A percentile compares a stretch with the other conserved stretches of the same genome.
phyloP scores from a whole-genome alignment of 2,329 filamentous ascomycete genomes.

The Pseudogymnoascus sp. region DNA sequence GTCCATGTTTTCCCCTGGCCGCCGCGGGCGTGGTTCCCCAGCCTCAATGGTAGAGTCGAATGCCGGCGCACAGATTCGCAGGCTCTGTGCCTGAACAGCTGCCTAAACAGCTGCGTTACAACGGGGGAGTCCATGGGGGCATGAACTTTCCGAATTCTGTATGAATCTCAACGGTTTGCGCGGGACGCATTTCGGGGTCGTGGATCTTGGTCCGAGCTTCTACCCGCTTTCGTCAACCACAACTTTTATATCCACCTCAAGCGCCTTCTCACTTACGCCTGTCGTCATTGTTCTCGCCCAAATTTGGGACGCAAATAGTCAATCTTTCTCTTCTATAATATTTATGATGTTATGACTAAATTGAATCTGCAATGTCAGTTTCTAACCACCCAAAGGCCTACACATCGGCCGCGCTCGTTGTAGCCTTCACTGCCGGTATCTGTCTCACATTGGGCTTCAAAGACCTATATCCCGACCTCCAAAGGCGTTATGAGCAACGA shows the following conservation, averaged over 20 bases:
- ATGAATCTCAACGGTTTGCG: constrained; percentile 10
- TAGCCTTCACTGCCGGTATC: constrained; percentile 72
- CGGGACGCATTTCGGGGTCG: constrained; percentile 7
- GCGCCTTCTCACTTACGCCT: constrained; percentile 11
- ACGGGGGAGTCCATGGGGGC: constrained; percentile 71
- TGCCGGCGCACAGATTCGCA: constrained; percentile 46
- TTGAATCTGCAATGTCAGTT: constrained; percentile 44
- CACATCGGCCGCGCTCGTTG: constrained; percentile 57
- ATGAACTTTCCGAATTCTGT: constrained; percentile 14
- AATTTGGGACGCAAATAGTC: background rate
- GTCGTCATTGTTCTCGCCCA: constrained; percentile 7
- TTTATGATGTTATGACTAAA: constrained; percentile 11
- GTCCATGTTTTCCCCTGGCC: constrained; percentile 29
- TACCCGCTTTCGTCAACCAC: constrained; percentile 10
- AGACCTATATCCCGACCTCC: constrained; percentile 70
- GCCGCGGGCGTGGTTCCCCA: constrained; percentile 32
- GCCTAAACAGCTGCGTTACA: constrained; percentile 71
- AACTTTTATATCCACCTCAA: constrained; percentile 16
- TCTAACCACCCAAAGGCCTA: constrained; percentile 56
- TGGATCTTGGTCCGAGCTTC: constrained; percentile 7
- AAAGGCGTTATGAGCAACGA: constrained; percentile 51
- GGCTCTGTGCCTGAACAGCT: constrained; percentile 70
- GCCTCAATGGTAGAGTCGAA: constrained; percentile 24
- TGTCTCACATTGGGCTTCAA: constrained; percentile 71
- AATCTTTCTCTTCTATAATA: constrained; percentile 9